Base-by-base conservation (phyloP, 441 rosid genomes). In the Erodium texanum region DNA sequence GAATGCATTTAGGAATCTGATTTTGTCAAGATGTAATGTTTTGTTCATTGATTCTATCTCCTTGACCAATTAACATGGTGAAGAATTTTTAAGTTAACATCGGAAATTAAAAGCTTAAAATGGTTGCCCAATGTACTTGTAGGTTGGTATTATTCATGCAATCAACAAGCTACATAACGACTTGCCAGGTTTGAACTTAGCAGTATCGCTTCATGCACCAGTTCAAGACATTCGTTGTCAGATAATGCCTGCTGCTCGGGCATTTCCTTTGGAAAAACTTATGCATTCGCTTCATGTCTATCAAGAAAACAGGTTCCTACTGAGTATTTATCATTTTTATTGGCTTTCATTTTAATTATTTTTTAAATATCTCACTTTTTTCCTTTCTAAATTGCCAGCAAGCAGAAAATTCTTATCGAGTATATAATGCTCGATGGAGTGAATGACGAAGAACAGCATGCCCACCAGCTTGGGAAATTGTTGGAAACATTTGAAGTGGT, bases 181-280 rank as follows among this genome's bases (percentile, higher is more conserved):
- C 80, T 80, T 94, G 69, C 99, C 97, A 11, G 97, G 98, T 68
- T 62, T 94, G 80, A 94, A 91, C 83, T 84, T 94, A 69, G 99
- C 98, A 18, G 94, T 89, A 56, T 94, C 97, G 27, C 85, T 91
- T 72, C 98, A 93, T 72, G 98, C 99, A 5, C 97, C 99, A 67
- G 92, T 86, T 75, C 99, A 94, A 78, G 99, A 92, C 56, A 81
- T 92, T 65, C 93, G 94, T 69, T 94, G 97, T 71, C 89, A 89
- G 75, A 92, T 94, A 77, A 94, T 94, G 99, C 99, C 97, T 43
- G 90, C 97, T 22, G 97, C 98, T 68, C 86, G 94, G 74, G 99
- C 99, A 76, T 94, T 94, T 82, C 94, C 98, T 79, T 80, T 94
- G 76, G 91, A 81, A 73, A 94, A 89, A 80, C 98, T 94, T n/a